phyloP scores from a whole-genome alignment of 768 basidiomycete genomes.

The Leucocoprinus sp. region DNA sequence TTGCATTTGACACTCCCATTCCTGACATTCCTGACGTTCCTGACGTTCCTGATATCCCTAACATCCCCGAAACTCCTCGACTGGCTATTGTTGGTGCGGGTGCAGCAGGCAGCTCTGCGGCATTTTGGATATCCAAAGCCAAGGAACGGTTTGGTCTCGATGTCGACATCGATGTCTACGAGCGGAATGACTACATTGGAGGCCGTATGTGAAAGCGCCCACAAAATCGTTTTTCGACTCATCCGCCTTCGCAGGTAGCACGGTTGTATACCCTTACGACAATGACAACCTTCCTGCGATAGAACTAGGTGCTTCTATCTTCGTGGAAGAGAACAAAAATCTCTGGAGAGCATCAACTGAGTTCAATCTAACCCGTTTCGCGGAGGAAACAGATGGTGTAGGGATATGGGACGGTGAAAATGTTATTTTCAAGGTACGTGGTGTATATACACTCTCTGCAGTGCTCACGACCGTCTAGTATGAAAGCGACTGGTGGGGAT shows the following conservation, averaged over 20 bases:
- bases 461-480: slow-evolving; percentile 24
- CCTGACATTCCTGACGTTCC: no score
- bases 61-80: slow-evolving; percentile 30
- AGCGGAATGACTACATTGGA: slow-evolving; percentile 67
- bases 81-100: slow-evolving; percentile 90
- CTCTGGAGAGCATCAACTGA: slow-evolving; percentile 70
- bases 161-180: slow-evolving; percentile 80
- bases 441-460: slow-evolving; percentile 14
- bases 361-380: slow-evolving; percentile 62
- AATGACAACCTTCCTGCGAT: slow-evolving; percentile 47
- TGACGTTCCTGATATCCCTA: neutral
- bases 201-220: slow-evolving; percentile 55
- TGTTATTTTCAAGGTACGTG: slow-evolving; percentile 61
- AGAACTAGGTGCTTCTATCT: slow-evolving; percentile 87
- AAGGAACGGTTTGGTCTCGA: slow-evolving; percentile 61
- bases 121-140: slow-evolving; percentile 76
- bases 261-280: slow-evolving; percentile 67
- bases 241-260: slow-evolving; percentile 50
- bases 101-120: slow-evolving; percentile 78
- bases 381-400: slow-evolving; percentile 40
- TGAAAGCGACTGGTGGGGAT: slow-evolving; percentile 62
- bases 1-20: no score
- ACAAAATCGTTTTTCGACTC: neutral
- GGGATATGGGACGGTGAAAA: slow-evolving; percentile 82
- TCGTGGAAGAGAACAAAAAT: slow-evolving; percentile 66